phyloP scores from a whole-genome alignment of 805 yeast species.

The Sugiyamaella boreocaroliniensis region DNA sequence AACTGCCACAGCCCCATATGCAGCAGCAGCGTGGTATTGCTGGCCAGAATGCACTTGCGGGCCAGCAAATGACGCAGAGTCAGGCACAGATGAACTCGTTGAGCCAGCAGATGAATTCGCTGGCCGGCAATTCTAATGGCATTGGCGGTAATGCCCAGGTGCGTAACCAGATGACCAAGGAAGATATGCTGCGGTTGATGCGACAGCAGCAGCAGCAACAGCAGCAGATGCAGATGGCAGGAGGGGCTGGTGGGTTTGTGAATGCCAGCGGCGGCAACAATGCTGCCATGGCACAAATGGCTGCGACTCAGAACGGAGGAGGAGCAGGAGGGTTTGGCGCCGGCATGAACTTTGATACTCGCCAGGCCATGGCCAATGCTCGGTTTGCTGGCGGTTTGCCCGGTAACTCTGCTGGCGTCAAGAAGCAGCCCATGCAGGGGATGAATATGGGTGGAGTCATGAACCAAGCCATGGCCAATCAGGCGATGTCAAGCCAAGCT shows the following conservation, averaged over 20 bases:
- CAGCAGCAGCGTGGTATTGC: slow-evolving; percentile 21
- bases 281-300: background rate
- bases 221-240: slow-evolving; percentile 20
- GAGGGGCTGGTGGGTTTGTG: background rate
- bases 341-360: background rate
- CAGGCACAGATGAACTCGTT: background rate
- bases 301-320: background rate
- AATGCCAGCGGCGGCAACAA: background rate
- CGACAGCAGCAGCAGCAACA: slow-evolving; percentile 28
- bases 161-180: slow-evolving; percentile 12
- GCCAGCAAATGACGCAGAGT: background rate
- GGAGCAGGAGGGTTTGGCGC: background rate
- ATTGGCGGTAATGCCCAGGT: background rate
- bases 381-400: background rate
- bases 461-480: background rate
- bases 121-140: background rate
- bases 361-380: background rate
- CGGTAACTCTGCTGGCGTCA: background rate
- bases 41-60: too few relatives aligned
- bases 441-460: background rate
- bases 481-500: background rate
- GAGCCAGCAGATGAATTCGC: background rate
- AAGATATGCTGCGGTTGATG: slow-evolving; percentile 14
- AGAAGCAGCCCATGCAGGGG: slow-evolving; percentile 21
- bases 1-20: slow-evolving; percentile 23